phyloP scores from a whole-genome alignment of 1,284 basidiomycete genomes.

The Tilletia indica region DNA sequence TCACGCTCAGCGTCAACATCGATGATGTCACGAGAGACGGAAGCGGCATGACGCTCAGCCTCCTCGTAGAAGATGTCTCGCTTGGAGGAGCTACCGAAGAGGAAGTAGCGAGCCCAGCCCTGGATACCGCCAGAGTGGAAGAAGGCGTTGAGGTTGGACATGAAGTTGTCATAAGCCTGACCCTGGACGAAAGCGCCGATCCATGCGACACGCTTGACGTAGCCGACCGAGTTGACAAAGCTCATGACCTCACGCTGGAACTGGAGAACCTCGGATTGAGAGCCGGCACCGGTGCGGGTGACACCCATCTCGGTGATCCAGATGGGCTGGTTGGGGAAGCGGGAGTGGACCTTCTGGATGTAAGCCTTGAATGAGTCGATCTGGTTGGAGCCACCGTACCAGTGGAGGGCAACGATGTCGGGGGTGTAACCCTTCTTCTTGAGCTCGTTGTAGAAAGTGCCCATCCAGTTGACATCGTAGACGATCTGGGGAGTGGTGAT shows the following conservation, averaged over 20 bases:
- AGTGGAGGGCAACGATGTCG: conserved; percentile 51
- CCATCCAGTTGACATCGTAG: conserved; percentile 49
- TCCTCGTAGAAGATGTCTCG: background rate
- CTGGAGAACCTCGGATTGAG: conserved; percentile 32
- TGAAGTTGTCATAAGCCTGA: conserved; percentile 45
- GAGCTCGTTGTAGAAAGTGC: conserved; percentile 42
- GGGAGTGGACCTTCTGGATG: conserved; percentile 34
- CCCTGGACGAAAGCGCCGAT: conserved; percentile 43
- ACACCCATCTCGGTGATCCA: conserved; percentile 55
- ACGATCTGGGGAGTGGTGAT: conserved; percentile 50
- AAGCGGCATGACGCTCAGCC: background rate
- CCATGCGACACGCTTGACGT: conserved; percentile 48
- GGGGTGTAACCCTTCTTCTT: conserved; percentile 38
- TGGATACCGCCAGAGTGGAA: conserved; percentile 27
- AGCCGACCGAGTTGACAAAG: conserved; percentile 36
- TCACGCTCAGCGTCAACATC: conserved; percentile 1
- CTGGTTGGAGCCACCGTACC: conserved; percentile 48
- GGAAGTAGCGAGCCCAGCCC: conserved; percentile 16
- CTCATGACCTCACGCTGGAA: conserved; percentile 37
- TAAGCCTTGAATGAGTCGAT: conserved; percentile 41
- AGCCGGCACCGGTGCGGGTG: conserved; percentile 32
- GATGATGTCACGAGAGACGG: background rate
- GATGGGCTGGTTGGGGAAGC: conserved; percentile 27
- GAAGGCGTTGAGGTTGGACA: conserved; percentile 40
- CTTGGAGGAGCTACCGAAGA: conserved; percentile 10